Evolutionary conservation across 2,329 filamentous ascomycete genomes (phyloP), one percentile per base, ranked within the genome.

Genomic region (Curvularia sp.): DNA sequence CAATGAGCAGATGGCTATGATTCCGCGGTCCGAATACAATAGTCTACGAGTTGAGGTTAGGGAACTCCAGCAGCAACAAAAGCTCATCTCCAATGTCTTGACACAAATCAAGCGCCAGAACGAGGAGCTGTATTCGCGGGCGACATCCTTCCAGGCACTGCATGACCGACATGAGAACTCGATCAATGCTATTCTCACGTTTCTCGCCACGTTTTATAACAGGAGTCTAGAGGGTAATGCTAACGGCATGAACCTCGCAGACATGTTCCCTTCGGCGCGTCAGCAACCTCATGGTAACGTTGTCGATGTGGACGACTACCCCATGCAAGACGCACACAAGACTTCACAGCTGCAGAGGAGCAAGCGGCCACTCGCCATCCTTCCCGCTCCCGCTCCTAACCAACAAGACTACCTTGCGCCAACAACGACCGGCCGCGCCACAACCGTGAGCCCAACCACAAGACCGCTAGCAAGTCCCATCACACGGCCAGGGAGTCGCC

Each of bases 91-190:
- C 15, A 88, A 85, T 41, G 91, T 94, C 62, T 93, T 99, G 66
- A 86, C 84, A 53, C 88, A 90, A 55, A 81, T 98, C 58, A 89
- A 92, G 55, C 86, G 90, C 59, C 93, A 97, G 70, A 95, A 98
- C 72, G 88, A 92, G 61, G 88, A 94, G 61, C 85, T 97, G 30
- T 96, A 93, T 70, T 89, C 91, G 55, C 93, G 97, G 77, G 93
- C 94, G 0, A 85, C 91, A 44, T 88, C 91, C 57, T 97, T 97
- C 74, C 93, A 98, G 77, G 90, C 87, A 58, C 88, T 96, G 73
- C 94, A 98, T 72, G 93, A 94, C 67, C 89, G 95, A n/a, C 95
- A 99, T 72, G 95, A 99, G 75, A 97, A 94, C 74, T 97, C 94
- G 0, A 98, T 99, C 78, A 98, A 97, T 72, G 94, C 94, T n/a